Percentiles rank a stretch among this genome's conserved stretches.
Evolutionary conservation across 1,139 yeast species (phyloP).

Genomic region (Nakaseomyces delphensis): DNA sequence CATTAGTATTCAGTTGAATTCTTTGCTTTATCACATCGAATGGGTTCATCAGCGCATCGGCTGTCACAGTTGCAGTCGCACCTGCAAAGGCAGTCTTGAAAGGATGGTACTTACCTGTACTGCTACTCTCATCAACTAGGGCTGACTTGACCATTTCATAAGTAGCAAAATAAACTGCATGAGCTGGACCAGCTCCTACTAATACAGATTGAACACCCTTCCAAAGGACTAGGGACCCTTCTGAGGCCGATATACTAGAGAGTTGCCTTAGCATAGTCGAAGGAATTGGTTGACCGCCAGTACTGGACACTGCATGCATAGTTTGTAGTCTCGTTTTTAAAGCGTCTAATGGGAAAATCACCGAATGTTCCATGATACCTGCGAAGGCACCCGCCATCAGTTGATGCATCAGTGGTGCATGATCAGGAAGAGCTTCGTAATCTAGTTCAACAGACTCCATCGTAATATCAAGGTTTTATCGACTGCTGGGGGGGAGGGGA

Average conservation of each 20-base stretch:
- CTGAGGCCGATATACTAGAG: slow-evolving; percentile 67
- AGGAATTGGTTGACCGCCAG: slow-evolving; percentile 29
- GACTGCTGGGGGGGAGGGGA: too few relatives aligned
- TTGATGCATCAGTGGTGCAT: slow-evolving; percentile 75
- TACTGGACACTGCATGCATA: slow-evolving; percentile 14
- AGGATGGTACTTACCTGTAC: slow-evolving; percentile 40
- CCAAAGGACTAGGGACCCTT: slow-evolving; percentile 87
- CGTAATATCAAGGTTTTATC: neutral
- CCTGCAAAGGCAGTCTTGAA: slow-evolving; percentile 80
- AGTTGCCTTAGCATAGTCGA: slow-evolving; percentile 47
- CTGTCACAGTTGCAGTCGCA: slow-evolving; percentile 81
- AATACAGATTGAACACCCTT: slow-evolving; percentile 89
- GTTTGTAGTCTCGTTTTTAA: slow-evolving; percentile 94
- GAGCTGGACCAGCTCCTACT: slow-evolving; percentile 97
- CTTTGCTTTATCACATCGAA: slow-evolving; percentile 91
- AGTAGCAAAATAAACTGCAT: slow-evolving; percentile 90
- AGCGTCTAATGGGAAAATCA: slow-evolving; percentile 94
- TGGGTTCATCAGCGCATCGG: slow-evolving; percentile 96
- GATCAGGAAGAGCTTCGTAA: slow-evolving; percentile 85
- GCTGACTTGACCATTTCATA: slow-evolving; percentile 67
- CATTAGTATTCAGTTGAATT: slow-evolving; percentile 46
- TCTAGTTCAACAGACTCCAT: slow-evolving; percentile 34
- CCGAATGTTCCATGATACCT: slow-evolving; percentile 96
- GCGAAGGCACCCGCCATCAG: slow-evolving; percentile 92
- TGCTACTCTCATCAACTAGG: slow-evolving; percentile 23